A percentile compares a stretch with the other conserved stretches of the same genome.
Conservation (phyloP, 2,329 filamentous ascomycete species). For the Grosmannia huntii region DNA sequence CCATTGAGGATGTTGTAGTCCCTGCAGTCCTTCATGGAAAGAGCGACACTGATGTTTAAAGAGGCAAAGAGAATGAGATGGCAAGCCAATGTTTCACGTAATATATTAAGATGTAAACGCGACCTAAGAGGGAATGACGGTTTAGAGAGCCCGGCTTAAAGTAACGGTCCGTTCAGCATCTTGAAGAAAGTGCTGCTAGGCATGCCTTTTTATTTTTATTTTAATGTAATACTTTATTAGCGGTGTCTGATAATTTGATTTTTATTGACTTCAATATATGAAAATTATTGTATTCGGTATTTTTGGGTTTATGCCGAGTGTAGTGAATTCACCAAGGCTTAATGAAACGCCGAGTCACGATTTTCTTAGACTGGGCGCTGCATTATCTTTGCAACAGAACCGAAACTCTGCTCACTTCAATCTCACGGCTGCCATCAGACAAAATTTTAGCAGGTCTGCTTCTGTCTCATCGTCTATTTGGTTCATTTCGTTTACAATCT, state of each 20-base stretch:
- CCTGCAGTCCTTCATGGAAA: slow-evolving; percentile 11
- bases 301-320: neutral
- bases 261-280: neutral
- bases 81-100: neutral
- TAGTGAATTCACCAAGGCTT: neutral
- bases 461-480: too few relatives aligned
- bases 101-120: neutral
- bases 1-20: slow-evolving; percentile 51
- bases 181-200: neutral
- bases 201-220: neutral
- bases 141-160: neutral
- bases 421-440: too few relatives aligned
- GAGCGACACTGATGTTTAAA: slow-evolving; percentile 4
- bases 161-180: neutral
- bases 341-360: too few relatives aligned
- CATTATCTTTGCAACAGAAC: neutral
- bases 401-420: too few relatives aligned
- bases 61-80: neutral
- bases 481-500: too few relatives aligned
- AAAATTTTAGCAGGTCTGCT: neutral
- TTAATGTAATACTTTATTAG: neutral
- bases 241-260: neutral
- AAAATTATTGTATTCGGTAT: too few relatives aligned
- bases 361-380: too few relatives aligned
- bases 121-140: neutral